Conservation (phyloP, 257 asterid genomes). For the Apocynum venetum region DNA sequence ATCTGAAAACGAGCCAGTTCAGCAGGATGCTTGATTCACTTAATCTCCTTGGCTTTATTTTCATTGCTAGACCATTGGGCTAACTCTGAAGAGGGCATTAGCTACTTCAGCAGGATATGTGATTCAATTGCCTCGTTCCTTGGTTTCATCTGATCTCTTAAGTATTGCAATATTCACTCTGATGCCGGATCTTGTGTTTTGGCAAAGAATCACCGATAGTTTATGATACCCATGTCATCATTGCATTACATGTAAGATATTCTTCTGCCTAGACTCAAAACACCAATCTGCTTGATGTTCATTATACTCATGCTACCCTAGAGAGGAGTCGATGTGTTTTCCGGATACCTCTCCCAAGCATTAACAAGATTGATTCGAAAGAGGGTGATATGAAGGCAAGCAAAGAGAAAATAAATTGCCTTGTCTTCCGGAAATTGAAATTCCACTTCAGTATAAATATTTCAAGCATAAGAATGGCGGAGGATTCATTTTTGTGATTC, state of each 20-base stretch:
- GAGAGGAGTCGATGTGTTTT: too few species aligned
- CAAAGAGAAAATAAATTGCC: too few species aligned
- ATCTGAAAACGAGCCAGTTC: slow-evolving; percentile 30
- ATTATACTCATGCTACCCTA: too few species aligned
- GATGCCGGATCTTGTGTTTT: too few species aligned
- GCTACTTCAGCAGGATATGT: background rate
- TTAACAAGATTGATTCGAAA: too few species aligned
- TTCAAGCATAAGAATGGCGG: background rate
- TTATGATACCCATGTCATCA: background rate
- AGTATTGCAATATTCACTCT: background rate
- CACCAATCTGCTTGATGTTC: too few species aligned
- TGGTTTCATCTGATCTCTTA: background rate
- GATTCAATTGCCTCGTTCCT: background rate
- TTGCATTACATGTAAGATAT: background rate
- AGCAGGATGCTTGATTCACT: slow-evolving; percentile 14
- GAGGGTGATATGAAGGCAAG: too few species aligned
- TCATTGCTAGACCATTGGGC: background rate
- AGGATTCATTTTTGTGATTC: background rate
- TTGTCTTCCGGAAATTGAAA: background rate
- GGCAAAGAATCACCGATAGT: background rate
- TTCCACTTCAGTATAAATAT: background rate
- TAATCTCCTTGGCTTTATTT: background rate
- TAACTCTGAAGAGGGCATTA: background rate
- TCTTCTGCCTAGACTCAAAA: background rate
- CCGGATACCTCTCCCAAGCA: too few species aligned